phyloP scores from a whole-genome alignment of 108 stramenopile species.

The Mayamaea pseudoterrestris region DNA sequence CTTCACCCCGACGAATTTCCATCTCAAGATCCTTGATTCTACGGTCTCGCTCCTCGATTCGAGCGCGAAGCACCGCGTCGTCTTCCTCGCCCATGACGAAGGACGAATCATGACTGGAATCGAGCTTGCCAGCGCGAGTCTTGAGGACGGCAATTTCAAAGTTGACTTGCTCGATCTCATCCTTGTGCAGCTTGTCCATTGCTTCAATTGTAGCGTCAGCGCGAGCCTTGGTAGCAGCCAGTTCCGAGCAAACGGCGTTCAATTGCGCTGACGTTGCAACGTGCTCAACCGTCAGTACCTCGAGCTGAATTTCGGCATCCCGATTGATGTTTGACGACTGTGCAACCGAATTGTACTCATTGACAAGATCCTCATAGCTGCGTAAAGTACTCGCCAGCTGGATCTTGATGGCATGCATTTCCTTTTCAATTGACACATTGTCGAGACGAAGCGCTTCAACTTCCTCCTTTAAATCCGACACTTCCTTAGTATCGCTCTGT shows the following conservation, averaged over 20 bases:
- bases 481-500: conserved; percentile 61
- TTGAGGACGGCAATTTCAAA: conserved; percentile 83
- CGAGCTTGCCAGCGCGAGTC: conserved; percentile 57
- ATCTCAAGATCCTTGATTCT: conserved; percentile 68
- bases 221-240: conserved; percentile 72
- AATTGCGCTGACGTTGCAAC: conserved; percentile 80
- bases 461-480: conserved; percentile 61
- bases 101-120: conserved; percentile 13
- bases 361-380: conserved; percentile 57
- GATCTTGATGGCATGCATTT: conserved; percentile 60
- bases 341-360: conserved; percentile 56
- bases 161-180: conserved; percentile 46
- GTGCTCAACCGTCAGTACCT: conserved; percentile 66
- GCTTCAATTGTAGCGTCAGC: conserved; percentile 52
- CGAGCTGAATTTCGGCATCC: conserved; percentile 80
- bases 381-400: conserved; percentile 41
- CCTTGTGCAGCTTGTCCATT: conserved; percentile 54
- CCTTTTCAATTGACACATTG: conserved; percentile 75
- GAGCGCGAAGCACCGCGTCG: conserved; percentile 76
- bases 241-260: conserved; percentile 71
- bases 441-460: conserved; percentile 54
- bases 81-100: conserved; percentile 54
- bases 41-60: conserved; percentile 75
- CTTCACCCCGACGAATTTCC: conserved; percentile 77
- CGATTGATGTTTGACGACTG: conserved; percentile 57